These are phyloP conservation scores for Pneumocystis wakefieldiae DNA, from an alignment of 1,139 yeast species.

Conservation along the genomic window DNA sequence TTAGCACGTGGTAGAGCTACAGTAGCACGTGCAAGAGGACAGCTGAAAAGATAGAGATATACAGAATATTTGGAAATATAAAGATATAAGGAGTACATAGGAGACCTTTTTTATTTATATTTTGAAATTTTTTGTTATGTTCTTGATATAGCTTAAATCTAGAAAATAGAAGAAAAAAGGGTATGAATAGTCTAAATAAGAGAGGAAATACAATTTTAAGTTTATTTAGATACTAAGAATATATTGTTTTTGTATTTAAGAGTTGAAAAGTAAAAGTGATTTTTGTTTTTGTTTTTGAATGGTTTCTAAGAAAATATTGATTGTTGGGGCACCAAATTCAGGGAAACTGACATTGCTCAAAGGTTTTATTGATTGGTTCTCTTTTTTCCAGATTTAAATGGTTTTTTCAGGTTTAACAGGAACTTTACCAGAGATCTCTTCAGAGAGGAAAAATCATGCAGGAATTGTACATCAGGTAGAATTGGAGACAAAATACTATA, in stretches of 20 bases:
- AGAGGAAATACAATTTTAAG: too few relatives aligned
- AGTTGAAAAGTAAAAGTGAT: not conserved
- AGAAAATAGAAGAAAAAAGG: too few relatives aligned
- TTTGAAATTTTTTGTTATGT: too few relatives aligned
- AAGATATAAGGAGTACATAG: not conserved
- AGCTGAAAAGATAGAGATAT: not conserved
- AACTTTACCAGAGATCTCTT: not conserved
- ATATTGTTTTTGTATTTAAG: not conserved
- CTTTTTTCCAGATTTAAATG: not conserved
- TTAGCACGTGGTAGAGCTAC: constrained; percentile 17
- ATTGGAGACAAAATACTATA: constrained; percentile 9
- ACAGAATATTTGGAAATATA: not conserved
- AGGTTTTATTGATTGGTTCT: constrained; percentile 11
- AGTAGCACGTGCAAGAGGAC: constrained; percentile 14
- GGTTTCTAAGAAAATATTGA: constrained; percentile 23
- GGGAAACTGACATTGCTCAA: constrained; percentile 26
- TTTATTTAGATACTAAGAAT: not conserved
- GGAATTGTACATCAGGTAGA: constrained; percentile 9
- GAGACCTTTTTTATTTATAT: too few relatives aligned
- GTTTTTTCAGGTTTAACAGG: not conserved
- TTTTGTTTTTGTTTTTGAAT: not conserved
- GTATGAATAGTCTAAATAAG: too few relatives aligned
- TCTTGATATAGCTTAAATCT: too few relatives aligned
- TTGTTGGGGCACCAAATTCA: constrained; percentile 27
- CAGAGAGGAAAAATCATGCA: constrained; percentile 4